A percentile compares a stretch with the other conserved stretches of the same genome.
phyloP scores from a whole-genome alignment of 495 filamentous ascomycete genomes.

The Aspergillus hancockii region DNA sequence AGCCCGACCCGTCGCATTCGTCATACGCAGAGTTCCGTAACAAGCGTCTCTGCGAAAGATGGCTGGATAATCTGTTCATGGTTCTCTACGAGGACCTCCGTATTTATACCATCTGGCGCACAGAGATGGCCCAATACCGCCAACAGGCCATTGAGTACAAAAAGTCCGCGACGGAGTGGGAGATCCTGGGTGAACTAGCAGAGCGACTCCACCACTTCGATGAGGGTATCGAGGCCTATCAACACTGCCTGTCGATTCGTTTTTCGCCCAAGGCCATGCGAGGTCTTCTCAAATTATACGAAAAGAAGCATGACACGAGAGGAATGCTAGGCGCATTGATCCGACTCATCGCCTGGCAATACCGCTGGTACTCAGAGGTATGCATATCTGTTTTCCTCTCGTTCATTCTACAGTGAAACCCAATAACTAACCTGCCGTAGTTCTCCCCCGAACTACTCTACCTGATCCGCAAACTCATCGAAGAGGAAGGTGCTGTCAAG shows the following conservation, averaged over 20 bases:
- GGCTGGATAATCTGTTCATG: slow-evolving; percentile 99
- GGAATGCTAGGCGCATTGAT: slow-evolving; percentile 80
- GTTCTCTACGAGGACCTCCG: slow-evolving; percentile 96
- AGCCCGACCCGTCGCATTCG: slow-evolving; percentile 50
- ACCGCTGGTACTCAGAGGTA: slow-evolving; percentile 96
- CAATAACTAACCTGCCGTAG: slow-evolving; percentile 44
- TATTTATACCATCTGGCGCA: slow-evolving; percentile 98
- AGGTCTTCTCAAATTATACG: slow-evolving; percentile 77
- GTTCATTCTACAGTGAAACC: not conserved
- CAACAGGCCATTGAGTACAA: slow-evolving; percentile 90
- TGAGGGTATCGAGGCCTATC: slow-evolving; percentile 90
- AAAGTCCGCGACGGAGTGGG: slow-evolving; percentile 96
- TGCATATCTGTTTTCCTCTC: slow-evolving; percentile 15
- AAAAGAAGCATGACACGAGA: slow-evolving; percentile 69
- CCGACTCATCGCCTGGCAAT: slow-evolving; percentile 92
- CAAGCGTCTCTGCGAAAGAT: slow-evolving; percentile 94
- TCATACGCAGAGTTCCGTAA: slow-evolving; percentile 78
- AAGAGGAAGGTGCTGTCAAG: slow-evolving; percentile 97
- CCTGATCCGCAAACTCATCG: slow-evolving; percentile 87
- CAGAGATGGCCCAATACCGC: slow-evolving; percentile 90
- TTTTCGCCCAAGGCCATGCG: slow-evolving; percentile 90
- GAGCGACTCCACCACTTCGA: slow-evolving; percentile 86
- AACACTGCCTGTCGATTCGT: slow-evolving; percentile 73
- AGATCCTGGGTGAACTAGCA: slow-evolving; percentile 91
- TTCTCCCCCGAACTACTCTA: slow-evolving; percentile 89